phyloP scores from a whole-genome alignment of 768 basidiomycete species.

The Cubamyces sp. region DNA sequence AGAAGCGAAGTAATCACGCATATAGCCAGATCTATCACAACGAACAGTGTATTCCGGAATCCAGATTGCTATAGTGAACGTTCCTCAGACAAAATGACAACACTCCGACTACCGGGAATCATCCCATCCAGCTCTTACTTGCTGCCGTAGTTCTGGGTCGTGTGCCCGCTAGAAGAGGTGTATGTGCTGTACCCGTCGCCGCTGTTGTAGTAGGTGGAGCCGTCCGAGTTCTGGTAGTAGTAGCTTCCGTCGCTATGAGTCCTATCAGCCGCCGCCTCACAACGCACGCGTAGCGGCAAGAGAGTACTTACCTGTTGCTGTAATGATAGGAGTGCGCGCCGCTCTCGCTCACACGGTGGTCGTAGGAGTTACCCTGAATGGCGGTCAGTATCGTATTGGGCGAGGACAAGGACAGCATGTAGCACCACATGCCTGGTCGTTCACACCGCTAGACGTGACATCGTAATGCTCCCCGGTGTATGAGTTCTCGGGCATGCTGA shows the following conservation, averaged over 20 bases:
- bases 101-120: too few relatives aligned
- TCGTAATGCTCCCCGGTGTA: conserved; percentile 28
- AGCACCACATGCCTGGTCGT: conserved; percentile 46
- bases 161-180: conserved; percentile 46
- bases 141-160: neutral
- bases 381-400: too few relatives aligned
- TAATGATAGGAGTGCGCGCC: conserved; percentile 60
- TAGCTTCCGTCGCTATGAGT: conserved; percentile 54
- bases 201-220: conserved; percentile 60
- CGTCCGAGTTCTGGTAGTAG: conserved; percentile 64
- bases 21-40: too few relatives aligned
- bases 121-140: neutral
- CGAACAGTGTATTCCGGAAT: too few relatives aligned
- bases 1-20: too few relatives aligned
- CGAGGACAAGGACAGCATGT: too few relatives aligned
- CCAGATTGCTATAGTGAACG: too few relatives aligned
- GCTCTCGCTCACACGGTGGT: conserved; percentile 50
- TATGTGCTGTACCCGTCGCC: conserved; percentile 53
- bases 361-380: conserved; percentile 63
- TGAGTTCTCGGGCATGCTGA: conserved; percentile 24
- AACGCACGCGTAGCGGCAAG: neutral
- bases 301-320: conserved; percentile 52
- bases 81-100: too few relatives aligned
- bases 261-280: neutral
- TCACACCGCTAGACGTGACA: conserved; percentile 43